phyloP scores from a whole-genome alignment of 768 basidiomycete species.

The Suillus plorans region DNA sequence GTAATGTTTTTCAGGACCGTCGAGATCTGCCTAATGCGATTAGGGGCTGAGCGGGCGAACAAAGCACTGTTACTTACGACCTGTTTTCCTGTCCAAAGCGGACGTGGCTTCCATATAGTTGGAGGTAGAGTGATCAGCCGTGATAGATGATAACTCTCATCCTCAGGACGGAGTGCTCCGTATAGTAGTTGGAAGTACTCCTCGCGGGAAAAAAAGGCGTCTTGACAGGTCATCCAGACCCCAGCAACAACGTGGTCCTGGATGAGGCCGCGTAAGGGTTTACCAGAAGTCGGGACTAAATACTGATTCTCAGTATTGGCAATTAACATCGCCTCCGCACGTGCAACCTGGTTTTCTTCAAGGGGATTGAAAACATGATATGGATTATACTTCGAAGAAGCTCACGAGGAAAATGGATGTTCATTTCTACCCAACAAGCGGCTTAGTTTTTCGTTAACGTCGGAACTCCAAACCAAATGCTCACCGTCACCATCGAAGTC shows the following conservation, averaged over 20 bases:
- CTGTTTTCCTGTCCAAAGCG: conserved; percentile 98
- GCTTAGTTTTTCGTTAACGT: conserved; percentile 7
- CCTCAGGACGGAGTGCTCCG: conserved; percentile 90
- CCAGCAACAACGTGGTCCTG: conserved; percentile 99
- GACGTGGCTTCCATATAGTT: conserved; percentile 85
- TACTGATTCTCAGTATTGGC: conserved; percentile 99
- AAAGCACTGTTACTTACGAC: conserved; percentile 56
- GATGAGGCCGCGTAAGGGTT: conserved; percentile 94
- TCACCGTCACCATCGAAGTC: conserved; percentile 92
- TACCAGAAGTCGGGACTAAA: conserved; percentile 97
- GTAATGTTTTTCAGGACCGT: conserved; percentile 93
- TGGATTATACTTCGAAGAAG: conserved; percentile 12
- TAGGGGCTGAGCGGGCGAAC: neutral
- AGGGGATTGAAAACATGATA: conserved; percentile 3
- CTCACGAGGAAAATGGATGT: conserved; percentile 98
- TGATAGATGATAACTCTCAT: conserved; percentile 53
- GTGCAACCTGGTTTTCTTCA: conserved; percentile 89
- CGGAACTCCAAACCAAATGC: conserved; percentile 19
- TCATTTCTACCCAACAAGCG: conserved; percentile 74
- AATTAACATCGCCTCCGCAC: conserved; percentile 91
- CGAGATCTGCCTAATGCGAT: conserved; percentile 63
- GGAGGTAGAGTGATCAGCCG: conserved; percentile 84
- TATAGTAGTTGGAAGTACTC: conserved; percentile 97
- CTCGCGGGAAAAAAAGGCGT: conserved; percentile 92
- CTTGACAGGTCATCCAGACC: conserved; percentile 98